Conservation (phyloP, 768 basidiomycete genomes). For the Gloeopeniophorella convolvens region DNA sequence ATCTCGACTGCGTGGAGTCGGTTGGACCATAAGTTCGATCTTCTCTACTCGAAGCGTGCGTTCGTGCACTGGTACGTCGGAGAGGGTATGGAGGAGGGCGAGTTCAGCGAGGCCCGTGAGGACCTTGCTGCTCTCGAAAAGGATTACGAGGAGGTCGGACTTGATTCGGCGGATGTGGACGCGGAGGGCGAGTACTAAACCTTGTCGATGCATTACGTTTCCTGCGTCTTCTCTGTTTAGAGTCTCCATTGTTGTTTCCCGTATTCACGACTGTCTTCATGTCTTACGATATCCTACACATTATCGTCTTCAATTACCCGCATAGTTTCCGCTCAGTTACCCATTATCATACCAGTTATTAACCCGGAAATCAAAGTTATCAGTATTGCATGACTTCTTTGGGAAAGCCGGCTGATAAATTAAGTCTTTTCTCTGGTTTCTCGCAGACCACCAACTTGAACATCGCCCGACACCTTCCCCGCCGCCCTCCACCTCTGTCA, state of each 20-base stretch:
- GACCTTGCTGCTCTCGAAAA: constrained; percentile 99
- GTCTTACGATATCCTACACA: constrained; percentile 33
- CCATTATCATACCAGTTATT: constrained; percentile 9
- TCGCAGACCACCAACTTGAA: neutral
- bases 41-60: constrained; percentile 60
- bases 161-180: constrained; percentile 43
- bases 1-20: constrained; percentile 73
- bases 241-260: neutral
- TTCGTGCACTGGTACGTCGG: constrained; percentile 63
- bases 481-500: constrained; percentile 16
- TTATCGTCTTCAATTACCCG: constrained; percentile 16
- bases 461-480: neutral
- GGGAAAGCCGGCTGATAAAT: neutral
- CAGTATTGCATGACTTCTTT: neutral
- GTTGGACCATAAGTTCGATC: constrained; percentile 74
- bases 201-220: neutral
- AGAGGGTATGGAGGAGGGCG: constrained; percentile 85
- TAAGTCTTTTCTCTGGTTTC: neutral
- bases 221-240: constrained; percentile 12
- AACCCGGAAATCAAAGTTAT: neutral
- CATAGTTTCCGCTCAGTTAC: neutral
- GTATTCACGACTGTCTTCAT: neutral
- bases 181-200: constrained; percentile 44
- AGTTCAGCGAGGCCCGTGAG: constrained; percentile 98
- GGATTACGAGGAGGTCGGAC: constrained; percentile 85